Conservation (phyloP, 2,329 filamentous ascomycete species). For the Biscogniauxia mediterranea region DNA sequence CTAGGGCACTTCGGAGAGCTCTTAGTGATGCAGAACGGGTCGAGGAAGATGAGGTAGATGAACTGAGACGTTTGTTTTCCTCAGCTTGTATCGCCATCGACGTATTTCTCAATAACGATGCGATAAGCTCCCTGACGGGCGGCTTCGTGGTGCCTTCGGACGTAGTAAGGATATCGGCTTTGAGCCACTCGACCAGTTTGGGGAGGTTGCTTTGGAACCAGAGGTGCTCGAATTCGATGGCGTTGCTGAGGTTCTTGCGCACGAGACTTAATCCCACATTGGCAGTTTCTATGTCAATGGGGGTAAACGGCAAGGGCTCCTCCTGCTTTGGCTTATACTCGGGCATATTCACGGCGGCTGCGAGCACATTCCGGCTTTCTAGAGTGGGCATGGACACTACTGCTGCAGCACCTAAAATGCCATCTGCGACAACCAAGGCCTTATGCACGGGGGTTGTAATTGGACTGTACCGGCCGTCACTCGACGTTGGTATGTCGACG, state of each 20-base stretch:
- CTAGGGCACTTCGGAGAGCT: constrained; percentile 58
- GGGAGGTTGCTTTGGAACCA: constrained; percentile 75
- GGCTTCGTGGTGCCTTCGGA: constrained; percentile 55
- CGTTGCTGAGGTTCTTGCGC: constrained; percentile 67
- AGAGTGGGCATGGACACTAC: constrained; percentile 43
- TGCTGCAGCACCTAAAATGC: constrained; percentile 64
- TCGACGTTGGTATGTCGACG: constrained; percentile 66
- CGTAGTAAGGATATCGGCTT: constrained; percentile 40
- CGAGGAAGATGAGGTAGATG: constrained; percentile 28
- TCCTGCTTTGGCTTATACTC: constrained; percentile 39
- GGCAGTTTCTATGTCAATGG: constrained; percentile 64
- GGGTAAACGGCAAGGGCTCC: constrained; percentile 44
- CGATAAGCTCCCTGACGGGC: constrained; percentile 63
- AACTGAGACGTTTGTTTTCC: constrained; percentile 40
- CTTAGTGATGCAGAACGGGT: constrained; percentile 39
- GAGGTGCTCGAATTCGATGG: constrained; percentile 67
- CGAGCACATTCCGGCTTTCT: constrained; percentile 42
- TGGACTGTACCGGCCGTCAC: constrained; percentile 61
- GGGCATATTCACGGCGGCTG: constrained; percentile 57
- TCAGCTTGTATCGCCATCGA: constrained; percentile 50
- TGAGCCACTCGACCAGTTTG: constrained; percentile 64
- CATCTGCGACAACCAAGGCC: constrained; percentile 70
- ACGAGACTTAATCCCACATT: constrained; percentile 63
- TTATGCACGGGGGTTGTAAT: constrained; percentile 83
- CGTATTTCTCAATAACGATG: constrained; percentile 61